phyloP scores from a whole-genome alignment of 2,329 filamentous ascomycete genomes.

The Furcasterigmium sp. region DNA sequence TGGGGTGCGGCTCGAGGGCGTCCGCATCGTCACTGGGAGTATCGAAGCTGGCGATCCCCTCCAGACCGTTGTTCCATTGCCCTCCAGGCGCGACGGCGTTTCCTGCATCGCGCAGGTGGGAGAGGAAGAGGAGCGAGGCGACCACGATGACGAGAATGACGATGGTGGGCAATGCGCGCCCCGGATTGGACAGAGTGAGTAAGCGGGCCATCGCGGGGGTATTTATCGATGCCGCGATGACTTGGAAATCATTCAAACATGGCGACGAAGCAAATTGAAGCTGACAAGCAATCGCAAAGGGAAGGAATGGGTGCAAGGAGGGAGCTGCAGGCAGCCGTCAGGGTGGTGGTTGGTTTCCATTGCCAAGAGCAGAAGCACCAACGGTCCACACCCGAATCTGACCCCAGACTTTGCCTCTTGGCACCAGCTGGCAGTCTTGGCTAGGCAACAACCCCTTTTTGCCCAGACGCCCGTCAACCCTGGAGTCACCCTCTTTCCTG shows the following conservation, averaged over 20 bases:
- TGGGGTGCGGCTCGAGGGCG: conserved; percentile 37
- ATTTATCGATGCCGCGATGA: not conserved
- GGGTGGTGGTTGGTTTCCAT: not conserved
- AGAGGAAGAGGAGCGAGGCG: too few species aligned
- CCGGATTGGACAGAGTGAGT: not conserved
- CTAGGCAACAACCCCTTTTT: not conserved
- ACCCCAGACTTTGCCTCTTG: too few species aligned
- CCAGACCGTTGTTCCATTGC: too few species aligned
- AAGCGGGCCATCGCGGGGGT: not conserved
- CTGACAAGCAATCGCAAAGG: not conserved
- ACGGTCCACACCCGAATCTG: too few species aligned
- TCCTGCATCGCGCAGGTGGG: too few species aligned
- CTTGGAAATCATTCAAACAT: not conserved
- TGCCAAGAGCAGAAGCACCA: not conserved
- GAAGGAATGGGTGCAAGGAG: too few species aligned
- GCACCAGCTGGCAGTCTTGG: too few species aligned
- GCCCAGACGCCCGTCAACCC: not conserved
- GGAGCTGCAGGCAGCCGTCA: not conserved
- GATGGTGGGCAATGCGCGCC: not conserved
- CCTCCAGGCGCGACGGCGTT: too few species aligned
- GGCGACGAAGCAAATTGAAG: not conserved
- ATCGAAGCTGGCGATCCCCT: too few species aligned
- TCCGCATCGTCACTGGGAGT: not conserved
- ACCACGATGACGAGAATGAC: not conserved
- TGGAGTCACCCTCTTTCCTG: not conserved